Base-by-base conservation (phyloP, 2,329 filamentous ascomycete species). In the Cercospora janseana region DNA sequence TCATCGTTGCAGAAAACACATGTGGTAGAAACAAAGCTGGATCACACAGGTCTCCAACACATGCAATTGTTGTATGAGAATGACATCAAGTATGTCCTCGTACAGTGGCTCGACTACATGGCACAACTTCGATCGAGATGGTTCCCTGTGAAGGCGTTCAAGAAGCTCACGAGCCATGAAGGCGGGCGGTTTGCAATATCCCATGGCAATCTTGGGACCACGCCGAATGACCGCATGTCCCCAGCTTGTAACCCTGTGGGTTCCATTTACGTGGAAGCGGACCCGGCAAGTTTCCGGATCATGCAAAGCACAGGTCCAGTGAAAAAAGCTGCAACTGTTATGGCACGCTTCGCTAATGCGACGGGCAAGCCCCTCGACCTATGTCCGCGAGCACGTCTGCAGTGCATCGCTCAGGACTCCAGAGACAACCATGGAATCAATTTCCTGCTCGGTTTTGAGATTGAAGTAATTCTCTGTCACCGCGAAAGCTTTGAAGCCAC, bases 31-130 rank as follows among this genome's bases (percentile, higher is more conserved):
- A 13, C 7, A 20, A 13, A 34, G 31, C 16, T 6, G 28, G 20
- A 46, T 4, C 15, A 32, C 4, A 13, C 32, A 28, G n/a, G 35
- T 15, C 4, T 13, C 8, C 6, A 13, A 24, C 18, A 4, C 35
- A 6, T 20, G 15, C 35, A n/a, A 24, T 13, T 34, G 6, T 7
- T 35, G 12, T 9, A 21, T 21, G n/a, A 31, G 4, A 12, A 40
- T 9, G 15, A 24, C 12, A 18, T 40, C 6, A 32, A 83, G 53
- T 91, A 84, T 61, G 69, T 94, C 13, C 83, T 87, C 54, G 72
- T 92, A 9, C 85, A 86, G 66, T 94, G 86, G 82, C 73, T 86
- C 18, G 88, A 94, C 67, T 85, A 87, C 66, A 88, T 87, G n/a
- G 81, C 81, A 2, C 85, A 79, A 2, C 66, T 82, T 0, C 79